phyloP scores from a whole-genome alignment of 495 filamentous ascomycete species.

The Penicillium canescens region DNA sequence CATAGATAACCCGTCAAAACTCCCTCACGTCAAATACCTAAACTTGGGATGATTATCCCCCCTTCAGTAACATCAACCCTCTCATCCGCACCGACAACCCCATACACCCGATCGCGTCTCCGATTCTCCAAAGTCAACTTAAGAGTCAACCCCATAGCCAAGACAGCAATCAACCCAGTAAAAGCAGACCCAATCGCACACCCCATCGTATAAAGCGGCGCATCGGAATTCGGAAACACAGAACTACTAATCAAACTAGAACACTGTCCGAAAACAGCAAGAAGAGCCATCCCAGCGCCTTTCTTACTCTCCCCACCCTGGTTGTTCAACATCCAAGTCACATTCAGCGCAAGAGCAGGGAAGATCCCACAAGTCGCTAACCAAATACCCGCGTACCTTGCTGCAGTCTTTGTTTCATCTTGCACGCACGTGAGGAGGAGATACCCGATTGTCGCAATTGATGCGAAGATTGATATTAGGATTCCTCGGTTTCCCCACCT shows the following conservation, averaged over 20 bases:
- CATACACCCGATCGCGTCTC: conserved; percentile 27
- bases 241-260: conserved; percentile 29
- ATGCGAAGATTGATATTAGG: conserved; percentile 58
- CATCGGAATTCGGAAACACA: conserved; percentile 25
- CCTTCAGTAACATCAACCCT: conserved; percentile 30
- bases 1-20: not conserved
- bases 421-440: conserved; percentile 55
- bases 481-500: conserved; percentile 59
- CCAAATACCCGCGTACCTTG: conserved; percentile 61
- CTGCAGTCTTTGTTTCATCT: conserved; percentile 39
- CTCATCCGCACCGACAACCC: conserved; percentile 20
- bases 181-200: conserved; percentile 31
- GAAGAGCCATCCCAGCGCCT: conserved; percentile 30
- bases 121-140: conserved; percentile 28
- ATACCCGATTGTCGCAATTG: conserved; percentile 66
- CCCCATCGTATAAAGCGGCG: conserved; percentile 27
- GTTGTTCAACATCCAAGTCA: conserved; percentile 64
- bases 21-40: conserved; percentile 25
- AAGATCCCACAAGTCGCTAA: conserved; percentile 66
- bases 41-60: conserved; percentile 26
- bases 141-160: conserved; percentile 27
- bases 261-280: conserved; percentile 34
- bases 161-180: conserved; percentile 26
- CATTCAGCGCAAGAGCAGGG: conserved; percentile 57
- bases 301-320: conserved; percentile 56